These are phyloP conservation scores for Talaromyces nanjingensis DNA, from an alignment of 495 filamentous ascomycete species.

Conservation along the genomic window DNA sequence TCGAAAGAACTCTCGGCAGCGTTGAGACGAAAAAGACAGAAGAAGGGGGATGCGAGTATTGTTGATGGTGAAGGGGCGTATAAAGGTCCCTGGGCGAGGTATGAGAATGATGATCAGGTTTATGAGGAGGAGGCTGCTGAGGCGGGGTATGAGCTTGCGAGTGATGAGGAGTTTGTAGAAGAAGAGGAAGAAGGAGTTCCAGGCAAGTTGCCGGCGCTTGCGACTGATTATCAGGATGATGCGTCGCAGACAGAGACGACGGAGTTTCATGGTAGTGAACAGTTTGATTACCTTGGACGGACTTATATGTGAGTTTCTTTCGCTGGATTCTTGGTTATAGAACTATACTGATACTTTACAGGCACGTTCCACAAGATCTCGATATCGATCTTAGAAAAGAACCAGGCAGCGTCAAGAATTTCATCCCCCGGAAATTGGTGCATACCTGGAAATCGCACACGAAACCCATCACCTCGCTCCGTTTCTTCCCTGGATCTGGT, in stretches of 20 bases:
- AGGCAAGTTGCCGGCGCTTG: constrained; percentile 42
- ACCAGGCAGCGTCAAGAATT: constrained; percentile 72
- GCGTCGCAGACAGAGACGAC: constrained; percentile 61
- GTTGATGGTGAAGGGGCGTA: constrained; percentile 83
- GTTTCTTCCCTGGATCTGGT: constrained; percentile 79
- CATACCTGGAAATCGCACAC: constrained; percentile 85
- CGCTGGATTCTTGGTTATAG: background rate
- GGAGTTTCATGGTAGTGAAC: constrained; percentile 76
- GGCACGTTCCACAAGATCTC: constrained; percentile 95
- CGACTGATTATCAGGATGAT: constrained; percentile 54
- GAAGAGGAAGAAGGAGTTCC: constrained; percentile 46
- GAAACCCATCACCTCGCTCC: constrained; percentile 77
- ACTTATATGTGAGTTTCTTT: constrained; percentile 45
- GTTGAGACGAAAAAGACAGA: constrained; percentile 64
- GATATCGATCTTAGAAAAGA: constrained; percentile 85
- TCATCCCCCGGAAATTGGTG: constrained; percentile 84
- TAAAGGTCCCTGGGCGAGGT: constrained; percentile 89
- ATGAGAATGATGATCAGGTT: constrained; percentile 54
- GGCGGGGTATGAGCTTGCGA: constrained; percentile 56
- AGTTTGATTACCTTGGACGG: constrained; percentile 85
- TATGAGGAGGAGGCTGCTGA: constrained; percentile 51
- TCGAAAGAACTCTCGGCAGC: constrained; percentile 62
- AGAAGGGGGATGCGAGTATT: constrained; percentile 73
- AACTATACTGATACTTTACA: constrained; percentile 30
- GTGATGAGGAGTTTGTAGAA: constrained; percentile 77